Evolutionary conservation across 1,284 basidiomycete species (phyloP), one percentile per base, ranked within the genome.

Genomic region (Meira miltonrushii): DNA sequence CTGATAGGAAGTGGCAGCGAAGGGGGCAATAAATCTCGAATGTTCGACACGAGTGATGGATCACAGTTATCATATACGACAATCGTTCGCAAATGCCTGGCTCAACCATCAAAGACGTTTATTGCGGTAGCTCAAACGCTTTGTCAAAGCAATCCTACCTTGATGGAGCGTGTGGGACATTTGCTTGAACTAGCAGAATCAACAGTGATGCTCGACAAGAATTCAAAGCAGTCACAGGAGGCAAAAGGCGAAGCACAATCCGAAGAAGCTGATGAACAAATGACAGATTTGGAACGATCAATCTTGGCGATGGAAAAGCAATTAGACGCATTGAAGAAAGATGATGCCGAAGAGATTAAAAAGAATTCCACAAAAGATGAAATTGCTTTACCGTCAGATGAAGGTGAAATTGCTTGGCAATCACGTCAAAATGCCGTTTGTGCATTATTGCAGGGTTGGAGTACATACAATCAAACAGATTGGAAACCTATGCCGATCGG

Each of bases 401-500:
- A 43, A 4, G 10, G 3, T 15, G n/a, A 43, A 43, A 43, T 3
- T 33, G 3, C 28, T 33, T 33, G n/a, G 46, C 17, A 48, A 25
- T 19, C 25, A 48, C 25, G 46, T 23, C 17, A 48, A 48, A 19
- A 43, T 11, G 40, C 13, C 19, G 40, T 43, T 15, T 43, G 40
- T 19, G 40, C 15, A 43, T 43, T 43, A 43, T 6, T 48, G 5
- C 7, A 15, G 5, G 46, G 46, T 21, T 48, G 46, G 46, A 19
- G 12, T 8, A 12, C 25, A 23, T 6, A 5, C 46, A n/a, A n/a
- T 48, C 17, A 48, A 3, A 33, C 28, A 4, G 17, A 6, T 21
- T 48, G 46, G 46, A 48, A 25, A 25, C 46, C 46, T 48, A 48
- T 13, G 12, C 46, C 46, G 25, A 48, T 48, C 21, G 46, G 46